Evolutionary conservation across 1,139 yeast genomes (phyloP).

Genomic region (Keqinozyma sinolaborantium): DNA sequence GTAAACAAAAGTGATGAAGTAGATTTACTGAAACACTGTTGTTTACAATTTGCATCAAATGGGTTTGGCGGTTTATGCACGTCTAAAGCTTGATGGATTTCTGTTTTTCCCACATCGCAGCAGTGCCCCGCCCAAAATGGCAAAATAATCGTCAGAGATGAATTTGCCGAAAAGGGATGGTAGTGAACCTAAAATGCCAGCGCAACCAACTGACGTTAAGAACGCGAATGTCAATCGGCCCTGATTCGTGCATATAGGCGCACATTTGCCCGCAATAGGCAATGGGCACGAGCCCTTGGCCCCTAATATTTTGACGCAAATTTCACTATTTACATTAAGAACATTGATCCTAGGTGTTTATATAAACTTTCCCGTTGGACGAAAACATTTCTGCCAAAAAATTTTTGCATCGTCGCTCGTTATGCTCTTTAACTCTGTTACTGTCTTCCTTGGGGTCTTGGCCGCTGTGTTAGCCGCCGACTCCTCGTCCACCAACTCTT

Average conservation of each 20-base stretch:
- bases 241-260: too few species aligned
- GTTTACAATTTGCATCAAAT: neutral
- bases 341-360: neutral
- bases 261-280: neutral
- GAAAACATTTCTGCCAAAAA: slow-evolving; percentile 1
- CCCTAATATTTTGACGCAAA: neutral
- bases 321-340: neutral
- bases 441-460: slow-evolving; percentile 10
- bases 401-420: slow-evolving; percentile 1
- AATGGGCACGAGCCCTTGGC: neutral
- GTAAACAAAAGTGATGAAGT: too few species aligned
- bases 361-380: neutral
- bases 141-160: too few species aligned
- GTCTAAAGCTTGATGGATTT: neutral
- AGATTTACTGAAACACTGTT: too few species aligned
- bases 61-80: neutral
- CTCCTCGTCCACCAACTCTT: slow-evolving; percentile 17
- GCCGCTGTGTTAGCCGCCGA: slow-evolving; percentile 11
- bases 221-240: too few species aligned
- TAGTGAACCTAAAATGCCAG: slow-evolving; percentile 36
- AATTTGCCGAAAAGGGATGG: too few species aligned
- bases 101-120: too few species aligned
- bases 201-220: too few species aligned
- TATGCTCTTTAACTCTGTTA: slow-evolving; percentile 18
- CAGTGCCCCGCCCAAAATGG: too few species aligned